Conservation (phyloP, 2,329 filamentous ascomycete species). For the Akanthomyces muscarius region DNA sequence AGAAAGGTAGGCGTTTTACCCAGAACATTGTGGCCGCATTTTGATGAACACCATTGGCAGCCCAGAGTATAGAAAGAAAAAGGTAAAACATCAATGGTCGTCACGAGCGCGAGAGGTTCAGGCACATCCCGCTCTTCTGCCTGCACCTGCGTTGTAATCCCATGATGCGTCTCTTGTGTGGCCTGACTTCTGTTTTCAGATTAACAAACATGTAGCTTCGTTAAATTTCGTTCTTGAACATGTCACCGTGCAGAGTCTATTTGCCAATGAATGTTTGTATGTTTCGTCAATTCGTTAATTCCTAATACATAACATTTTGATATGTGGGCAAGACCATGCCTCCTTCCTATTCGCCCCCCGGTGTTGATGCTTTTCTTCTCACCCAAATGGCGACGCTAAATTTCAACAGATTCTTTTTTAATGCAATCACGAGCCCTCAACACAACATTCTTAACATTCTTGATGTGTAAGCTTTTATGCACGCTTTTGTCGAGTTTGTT, state of each 20-base stretch:
- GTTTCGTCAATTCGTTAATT: slow-evolving; percentile 2
- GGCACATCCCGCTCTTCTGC: too few relatives aligned
- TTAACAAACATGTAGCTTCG: neutral
- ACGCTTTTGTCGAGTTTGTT: too few relatives aligned
- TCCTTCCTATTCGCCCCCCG: neutral
- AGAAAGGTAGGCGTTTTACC: too few relatives aligned
- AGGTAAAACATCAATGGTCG: too few relatives aligned
- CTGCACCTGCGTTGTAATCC: too few relatives aligned
- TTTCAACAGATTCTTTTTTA: neutral
- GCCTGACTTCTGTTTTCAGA: neutral
- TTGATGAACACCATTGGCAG: too few relatives aligned
- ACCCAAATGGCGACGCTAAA: neutral
- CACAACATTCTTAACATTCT: neutral
- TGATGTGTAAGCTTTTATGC: too few relatives aligned
- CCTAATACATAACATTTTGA: neutral
- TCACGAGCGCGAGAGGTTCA: too few relatives aligned
- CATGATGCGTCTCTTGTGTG: too few relatives aligned
- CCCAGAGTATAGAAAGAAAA: too few relatives aligned
- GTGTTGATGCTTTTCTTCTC: neutral
- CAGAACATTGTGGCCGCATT: too few relatives aligned
- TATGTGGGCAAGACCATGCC: neutral
- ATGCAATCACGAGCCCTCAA: slow-evolving; percentile 1
- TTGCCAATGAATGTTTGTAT: neutral
- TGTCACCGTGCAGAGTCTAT: neutral
- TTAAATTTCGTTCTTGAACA: neutral